Base-by-base conservation (phyloP, 2,329 filamentous ascomycete species). In the Clarireedia hainanense region DNA sequence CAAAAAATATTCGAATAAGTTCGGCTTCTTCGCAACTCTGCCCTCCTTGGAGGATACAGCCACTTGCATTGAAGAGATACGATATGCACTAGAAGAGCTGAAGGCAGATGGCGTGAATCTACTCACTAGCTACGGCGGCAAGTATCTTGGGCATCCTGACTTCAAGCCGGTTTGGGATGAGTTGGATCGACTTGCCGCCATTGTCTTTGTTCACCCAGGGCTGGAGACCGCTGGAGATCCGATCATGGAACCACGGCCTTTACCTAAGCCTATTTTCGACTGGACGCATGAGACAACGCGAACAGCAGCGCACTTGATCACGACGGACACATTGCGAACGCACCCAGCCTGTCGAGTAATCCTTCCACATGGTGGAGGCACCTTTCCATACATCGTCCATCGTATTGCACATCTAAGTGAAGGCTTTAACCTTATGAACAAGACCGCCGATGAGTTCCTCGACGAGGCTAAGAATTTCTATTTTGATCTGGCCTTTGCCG, bases 51-150 rank as follows among this genome's bases (percentile, higher is more conserved):
- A 30, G 27, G 66, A 76, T 57, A 66, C 57, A 0, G 50, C 63
- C 5, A 58, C 53, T 1, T 64, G 64, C 1, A 58, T 74, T 1
- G 57, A 54, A 2, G 75, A 77, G 61, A 72, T 77, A n/a, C 17
- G 30, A 0, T 71, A 71, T 63, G 71, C 66, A 17, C 66, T 74
- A 23, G 72, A 74, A 61, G 67, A 51, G 0, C 69, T 79, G 0
- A 53, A 71, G 4, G 40, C 20, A 43, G 40, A 43, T 43, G 40
- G 40, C 15, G 40, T 43, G 20, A 43, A n/a, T 43, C 20, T 43
- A 15, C 40, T 43, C 40, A 43, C 40, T 23, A 43, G 40, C 40
- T 43, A 43, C 40, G 7, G 20, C 27, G 40, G 20, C 40, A 43
- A 43, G 20, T 43, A 43, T 43, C 40, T 43, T 6, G 20, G 20